phyloP scores from a whole-genome alignment of 2,329 filamentous ascomycete genomes.

The Aspergillus caelatus region DNA sequence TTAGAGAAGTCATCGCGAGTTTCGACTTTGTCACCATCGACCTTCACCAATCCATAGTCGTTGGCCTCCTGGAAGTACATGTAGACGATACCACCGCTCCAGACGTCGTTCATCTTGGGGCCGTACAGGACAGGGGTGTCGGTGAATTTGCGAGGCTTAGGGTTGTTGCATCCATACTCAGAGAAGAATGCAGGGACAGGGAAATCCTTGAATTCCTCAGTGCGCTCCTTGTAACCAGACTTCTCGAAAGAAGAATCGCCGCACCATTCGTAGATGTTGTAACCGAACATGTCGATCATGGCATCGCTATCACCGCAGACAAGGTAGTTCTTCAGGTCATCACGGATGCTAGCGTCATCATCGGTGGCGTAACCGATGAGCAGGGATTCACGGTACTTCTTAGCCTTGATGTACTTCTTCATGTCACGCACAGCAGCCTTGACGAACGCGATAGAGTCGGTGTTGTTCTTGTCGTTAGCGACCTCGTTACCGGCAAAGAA shows the following conservation, averaged over 20 bases:
- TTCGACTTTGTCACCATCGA: constrained; percentile 64
- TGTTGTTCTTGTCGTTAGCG: constrained; percentile 86
- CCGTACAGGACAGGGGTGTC: constrained; percentile 84
- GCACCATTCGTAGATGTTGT: constrained; percentile 99
- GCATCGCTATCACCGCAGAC: constrained; percentile 73
- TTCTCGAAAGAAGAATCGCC: constrained; percentile 74
- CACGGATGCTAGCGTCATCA: constrained; percentile 82
- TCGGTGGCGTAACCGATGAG: constrained; percentile 96
- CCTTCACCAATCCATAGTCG: constrained; percentile 70
- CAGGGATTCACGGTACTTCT: constrained; percentile 70
- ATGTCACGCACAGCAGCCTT: constrained; percentile 96
- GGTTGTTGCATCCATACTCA: constrained; percentile 92
- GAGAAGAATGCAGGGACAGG: constrained; percentile 97
- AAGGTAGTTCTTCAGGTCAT: constrained; percentile 86
- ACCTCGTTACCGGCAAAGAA: constrained; percentile 99
- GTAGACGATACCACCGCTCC: constrained; percentile 97
- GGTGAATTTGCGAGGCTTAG: constrained; percentile 73
- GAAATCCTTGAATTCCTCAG: constrained; percentile 84
- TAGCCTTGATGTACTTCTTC: constrained; percentile 87
- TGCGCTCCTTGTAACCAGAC: constrained; percentile 82
- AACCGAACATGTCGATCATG: constrained; percentile 96
- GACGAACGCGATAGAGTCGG: constrained; percentile 86
- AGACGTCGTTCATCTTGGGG: constrained; percentile 77
- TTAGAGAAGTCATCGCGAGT: constrained; percentile 75
- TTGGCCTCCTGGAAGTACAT: constrained; percentile 96